These are phyloP conservation scores for Hevea brasiliensis DNA, from an alignment of 345 rosid genomes.

Conservation along the genomic window DNA sequence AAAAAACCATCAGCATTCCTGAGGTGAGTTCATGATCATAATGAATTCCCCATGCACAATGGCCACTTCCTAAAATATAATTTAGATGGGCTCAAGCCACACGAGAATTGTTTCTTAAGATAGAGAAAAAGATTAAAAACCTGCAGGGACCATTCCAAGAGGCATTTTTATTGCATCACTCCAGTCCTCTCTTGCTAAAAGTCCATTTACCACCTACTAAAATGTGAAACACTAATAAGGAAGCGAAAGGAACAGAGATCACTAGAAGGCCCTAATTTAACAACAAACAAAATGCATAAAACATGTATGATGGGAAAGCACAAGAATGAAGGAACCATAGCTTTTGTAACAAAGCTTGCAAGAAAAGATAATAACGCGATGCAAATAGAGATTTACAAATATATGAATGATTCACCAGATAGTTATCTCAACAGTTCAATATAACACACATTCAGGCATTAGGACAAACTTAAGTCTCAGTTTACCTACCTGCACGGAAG, in stretches of 20 bases:
- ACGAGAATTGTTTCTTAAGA: conserved; percentile 3
- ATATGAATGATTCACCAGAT: background rate
- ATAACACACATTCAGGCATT: background rate
- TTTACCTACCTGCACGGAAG: background rate
- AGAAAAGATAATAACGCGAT: background rate
- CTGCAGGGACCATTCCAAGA: conserved; percentile 87
- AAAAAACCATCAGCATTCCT: background rate
- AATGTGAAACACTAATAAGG: conserved; percentile 33
- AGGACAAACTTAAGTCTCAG: background rate
- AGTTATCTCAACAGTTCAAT: background rate
- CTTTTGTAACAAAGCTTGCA: too few relatives aligned
- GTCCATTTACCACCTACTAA: conserved; percentile 96
- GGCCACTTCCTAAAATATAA: background rate
- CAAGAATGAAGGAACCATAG: background rate
- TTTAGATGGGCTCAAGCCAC: background rate
- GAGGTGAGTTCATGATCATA: background rate
- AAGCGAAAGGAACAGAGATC: conserved; percentile 9
- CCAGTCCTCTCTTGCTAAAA: conserved; percentile 93
- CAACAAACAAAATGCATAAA: background rate
- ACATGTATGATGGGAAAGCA: background rate
- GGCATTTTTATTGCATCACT: conserved; percentile 70
- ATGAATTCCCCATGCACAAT: background rate
- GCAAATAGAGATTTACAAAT: too few relatives aligned
- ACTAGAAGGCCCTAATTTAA: background rate
- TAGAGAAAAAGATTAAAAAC: conserved; percentile 36